Conservation (phyloP, 2,329 filamentous ascomycete genomes). For the Amauroascus niger region DNA sequence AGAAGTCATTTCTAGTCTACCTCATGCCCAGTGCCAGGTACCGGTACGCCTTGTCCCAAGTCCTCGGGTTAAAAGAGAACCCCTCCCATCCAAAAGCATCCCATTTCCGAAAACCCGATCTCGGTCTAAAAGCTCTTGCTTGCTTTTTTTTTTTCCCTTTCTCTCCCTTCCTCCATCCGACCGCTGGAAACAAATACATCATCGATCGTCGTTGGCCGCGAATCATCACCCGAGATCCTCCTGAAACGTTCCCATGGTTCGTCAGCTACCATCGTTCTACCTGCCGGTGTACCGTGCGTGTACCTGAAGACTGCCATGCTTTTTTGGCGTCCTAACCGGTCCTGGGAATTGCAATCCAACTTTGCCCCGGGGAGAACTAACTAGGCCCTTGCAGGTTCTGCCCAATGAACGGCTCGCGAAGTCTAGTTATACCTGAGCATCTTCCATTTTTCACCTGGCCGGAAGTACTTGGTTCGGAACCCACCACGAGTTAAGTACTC, state of each 20-base stretch:
- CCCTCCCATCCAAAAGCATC: neutral
- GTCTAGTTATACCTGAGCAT: no score
- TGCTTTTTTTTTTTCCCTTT: neutral
- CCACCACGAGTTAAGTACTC: no score
- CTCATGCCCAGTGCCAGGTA: conserved; percentile 2
- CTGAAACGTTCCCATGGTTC: neutral
- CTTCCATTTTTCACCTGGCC: no score
- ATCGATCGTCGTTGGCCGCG: neutral
- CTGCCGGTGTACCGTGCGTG: neutral
- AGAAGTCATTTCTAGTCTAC: neutral
- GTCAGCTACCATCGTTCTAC: neutral
- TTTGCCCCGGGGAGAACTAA: neutral
- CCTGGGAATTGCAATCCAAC: neutral
- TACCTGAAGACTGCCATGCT: conserved; percentile 1
- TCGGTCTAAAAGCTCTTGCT: neutral
- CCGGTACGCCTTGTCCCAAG: conserved; percentile 4
- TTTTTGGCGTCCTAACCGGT: neutral
- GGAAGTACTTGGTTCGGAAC: neutral
- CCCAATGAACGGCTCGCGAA: neutral
- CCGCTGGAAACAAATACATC: neutral
- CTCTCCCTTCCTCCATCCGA: no score
- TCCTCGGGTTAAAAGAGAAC: neutral
- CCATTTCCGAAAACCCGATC: neutral
- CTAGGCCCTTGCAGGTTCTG: neutral
- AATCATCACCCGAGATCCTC: neutral